A percentile compares a stretch with the other conserved stretches of the same genome.
Conservation (phyloP, 208 protist species). For the Strigomonas culicis region DNA sequence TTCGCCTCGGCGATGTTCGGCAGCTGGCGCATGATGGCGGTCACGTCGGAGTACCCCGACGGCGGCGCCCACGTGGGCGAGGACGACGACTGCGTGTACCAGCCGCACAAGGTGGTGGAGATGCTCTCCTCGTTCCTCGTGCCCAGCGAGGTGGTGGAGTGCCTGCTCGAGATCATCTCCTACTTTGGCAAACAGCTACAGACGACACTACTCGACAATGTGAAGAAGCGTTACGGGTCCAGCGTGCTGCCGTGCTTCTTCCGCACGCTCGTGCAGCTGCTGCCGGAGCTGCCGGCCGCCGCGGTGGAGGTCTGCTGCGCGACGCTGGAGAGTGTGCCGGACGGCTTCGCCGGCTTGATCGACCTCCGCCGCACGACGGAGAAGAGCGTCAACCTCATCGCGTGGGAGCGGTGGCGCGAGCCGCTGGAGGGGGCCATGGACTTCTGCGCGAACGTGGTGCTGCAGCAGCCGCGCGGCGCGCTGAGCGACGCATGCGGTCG, state of each 20-base stretch:
- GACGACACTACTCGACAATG: slow-evolving; percentile 35
- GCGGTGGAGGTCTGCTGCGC: slow-evolving; percentile 62
- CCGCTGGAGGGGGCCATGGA: slow-evolving; percentile 41
- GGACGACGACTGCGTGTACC: slow-evolving; percentile 13
- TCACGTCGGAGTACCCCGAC: slow-evolving; percentile 18
- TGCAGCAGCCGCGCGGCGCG: slow-evolving; percentile 31
- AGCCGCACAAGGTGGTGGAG: slow-evolving; percentile 18
- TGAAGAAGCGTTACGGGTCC: slow-evolving; percentile 39
- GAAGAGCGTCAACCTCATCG: slow-evolving; percentile 44
- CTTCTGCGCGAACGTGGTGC: slow-evolving; percentile 39
- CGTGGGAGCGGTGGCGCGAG: slow-evolving; percentile 49
- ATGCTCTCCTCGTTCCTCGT: slow-evolving; percentile 49
- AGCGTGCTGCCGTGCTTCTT: slow-evolving; percentile 74
- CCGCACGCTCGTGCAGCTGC: slow-evolving; percentile 27
- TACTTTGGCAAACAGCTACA: slow-evolving; percentile 59
- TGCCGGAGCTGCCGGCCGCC: slow-evolving; percentile 15
- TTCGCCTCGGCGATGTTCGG: slow-evolving; percentile 66
- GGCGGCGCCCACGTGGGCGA: slow-evolving; percentile 6
- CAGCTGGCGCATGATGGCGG: slow-evolving; percentile 69
- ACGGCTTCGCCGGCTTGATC: slow-evolving; percentile 15
- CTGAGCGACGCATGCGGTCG: slow-evolving; percentile 24
- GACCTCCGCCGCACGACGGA: slow-evolving; percentile 45
- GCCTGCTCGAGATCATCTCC: slow-evolving; percentile 63
- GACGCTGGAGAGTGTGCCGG: slow-evolving; percentile 50
- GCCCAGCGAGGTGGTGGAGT: slow-evolving; percentile 59